phyloP scores from a whole-genome alignment of 2,329 filamentous ascomycete species.

The Ophiostoma quercus region DNA sequence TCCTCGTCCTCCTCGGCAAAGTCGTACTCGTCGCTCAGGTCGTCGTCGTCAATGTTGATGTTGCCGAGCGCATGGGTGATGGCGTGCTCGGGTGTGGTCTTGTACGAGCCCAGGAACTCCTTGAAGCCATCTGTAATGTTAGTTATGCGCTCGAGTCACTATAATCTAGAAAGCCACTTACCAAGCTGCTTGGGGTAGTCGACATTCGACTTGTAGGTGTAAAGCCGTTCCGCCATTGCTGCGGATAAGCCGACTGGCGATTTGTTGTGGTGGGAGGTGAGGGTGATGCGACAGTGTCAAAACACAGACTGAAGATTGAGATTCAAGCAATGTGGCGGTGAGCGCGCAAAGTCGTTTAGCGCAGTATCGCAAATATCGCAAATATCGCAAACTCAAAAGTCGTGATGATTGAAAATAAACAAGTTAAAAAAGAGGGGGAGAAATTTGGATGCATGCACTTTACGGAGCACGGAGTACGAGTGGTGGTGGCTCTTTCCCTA shows the following conservation, averaged over 20 bases:
- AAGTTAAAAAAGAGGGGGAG: conserved; percentile 17
- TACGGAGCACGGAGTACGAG: background rate
- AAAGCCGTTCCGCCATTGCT: conserved; percentile 66
- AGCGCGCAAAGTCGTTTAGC: conserved; percentile 1
- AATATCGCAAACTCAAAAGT: conserved; percentile 9
- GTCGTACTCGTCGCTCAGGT: conserved; percentile 83
- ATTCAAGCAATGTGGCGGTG: conserved; percentile 6
- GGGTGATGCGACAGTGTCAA: conserved; percentile 11
- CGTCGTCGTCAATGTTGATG: conserved; percentile 82
- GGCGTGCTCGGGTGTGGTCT: conserved; percentile 64
- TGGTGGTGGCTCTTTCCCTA: conserved; percentile 15
- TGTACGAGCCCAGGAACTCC: conserved; percentile 83
- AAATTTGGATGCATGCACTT: conserved; percentile 18
- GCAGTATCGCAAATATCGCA: background rate
- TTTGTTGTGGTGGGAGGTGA: conserved; percentile 6
- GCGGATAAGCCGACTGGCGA: conserved; percentile 17
- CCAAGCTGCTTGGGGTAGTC: conserved; percentile 84
- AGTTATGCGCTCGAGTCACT: background rate
- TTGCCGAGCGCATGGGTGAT: conserved; percentile 77
- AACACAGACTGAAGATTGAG: background rate
- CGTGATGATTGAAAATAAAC: conserved; percentile 18
- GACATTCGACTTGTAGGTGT: conserved; percentile 70
- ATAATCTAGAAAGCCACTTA: conserved; percentile 39
- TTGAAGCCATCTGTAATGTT: conserved; percentile 64
- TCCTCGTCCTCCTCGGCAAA: conserved; percentile 80